Conservation (phyloP, 352 stramenopile genomes). For the Pythium oligandrum region DNA sequence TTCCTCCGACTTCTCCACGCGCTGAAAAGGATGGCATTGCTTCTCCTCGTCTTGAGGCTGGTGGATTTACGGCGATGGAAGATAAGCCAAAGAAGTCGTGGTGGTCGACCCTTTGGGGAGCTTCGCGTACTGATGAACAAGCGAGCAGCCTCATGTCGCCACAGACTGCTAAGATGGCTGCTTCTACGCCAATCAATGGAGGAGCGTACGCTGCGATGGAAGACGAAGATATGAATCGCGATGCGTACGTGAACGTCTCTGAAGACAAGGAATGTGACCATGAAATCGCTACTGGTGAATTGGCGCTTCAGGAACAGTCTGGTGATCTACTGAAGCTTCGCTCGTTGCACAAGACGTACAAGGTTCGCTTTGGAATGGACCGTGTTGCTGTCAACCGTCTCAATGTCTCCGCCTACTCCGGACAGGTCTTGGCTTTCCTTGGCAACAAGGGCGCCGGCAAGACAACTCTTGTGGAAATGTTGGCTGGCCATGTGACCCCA, state of each 20-base stretch:
- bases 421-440: slow-evolving; percentile 90
- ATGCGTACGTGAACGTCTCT: background rate
- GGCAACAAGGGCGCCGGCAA: slow-evolving; percentile 87
- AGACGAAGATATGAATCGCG: background rate
- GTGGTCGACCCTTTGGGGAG: no score
- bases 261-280: background rate
- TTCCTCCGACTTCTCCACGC: no score
- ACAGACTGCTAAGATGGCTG: no score
- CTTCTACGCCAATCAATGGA: slow-evolving; percentile 2
- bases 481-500: slow-evolving; percentile 87
- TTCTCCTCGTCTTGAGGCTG: no score
- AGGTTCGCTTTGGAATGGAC: background rate
- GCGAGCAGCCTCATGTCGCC: no score
- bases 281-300: background rate
- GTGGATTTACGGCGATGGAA: no score
- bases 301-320: slow-evolving; percentile 7
- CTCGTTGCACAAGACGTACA: slow-evolving; percentile 37
- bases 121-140: no score
- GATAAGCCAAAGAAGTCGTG: no score
- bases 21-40: no score
- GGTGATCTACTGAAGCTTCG: slow-evolving; percentile 25
- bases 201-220: slow-evolving; percentile 1
- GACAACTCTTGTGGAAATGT: slow-evolving; percentile 90
- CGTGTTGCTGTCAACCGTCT: slow-evolving; percentile 84
- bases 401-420: slow-evolving; percentile 86